phyloP scores from a whole-genome alignment of 2,329 filamentous ascomycete genomes.

The Penicillium digitatum region DNA sequence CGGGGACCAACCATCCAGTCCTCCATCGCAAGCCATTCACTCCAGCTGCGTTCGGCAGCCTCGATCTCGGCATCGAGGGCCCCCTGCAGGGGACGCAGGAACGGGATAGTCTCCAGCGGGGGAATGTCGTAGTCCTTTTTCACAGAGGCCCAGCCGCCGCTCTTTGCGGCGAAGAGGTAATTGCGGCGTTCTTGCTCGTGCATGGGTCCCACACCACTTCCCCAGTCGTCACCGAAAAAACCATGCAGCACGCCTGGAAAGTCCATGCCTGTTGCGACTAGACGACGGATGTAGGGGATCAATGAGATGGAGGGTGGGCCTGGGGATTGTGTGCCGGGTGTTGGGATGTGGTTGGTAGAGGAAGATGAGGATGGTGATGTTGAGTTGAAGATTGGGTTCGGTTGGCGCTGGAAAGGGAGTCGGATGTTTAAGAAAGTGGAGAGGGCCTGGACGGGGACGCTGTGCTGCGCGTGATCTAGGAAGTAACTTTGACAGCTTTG shows the following conservation, averaged over 20 bases:
- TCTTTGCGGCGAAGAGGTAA: slow-evolving; percentile 93
- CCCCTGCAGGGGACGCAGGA: slow-evolving; percentile 75
- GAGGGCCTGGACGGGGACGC: slow-evolving; percentile 75
- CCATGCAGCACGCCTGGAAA: slow-evolving; percentile 80
- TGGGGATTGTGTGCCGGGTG: slow-evolving; percentile 36
- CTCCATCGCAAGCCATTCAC: slow-evolving; percentile 92
- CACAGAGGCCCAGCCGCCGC: slow-evolving; percentile 80
- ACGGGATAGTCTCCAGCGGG: slow-evolving; percentile 78
- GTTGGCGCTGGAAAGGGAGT: slow-evolving; percentile 73
- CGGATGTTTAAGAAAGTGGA: slow-evolving; percentile 89
- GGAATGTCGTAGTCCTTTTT: slow-evolving; percentile 88
- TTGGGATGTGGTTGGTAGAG: slow-evolving; percentile 42
- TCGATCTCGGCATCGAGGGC: slow-evolving; percentile 76
- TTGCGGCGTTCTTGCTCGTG: slow-evolving; percentile 89
- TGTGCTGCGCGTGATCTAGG: slow-evolving; percentile 83
- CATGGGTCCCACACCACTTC: slow-evolving; percentile 70
- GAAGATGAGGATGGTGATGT: slow-evolving; percentile 30
- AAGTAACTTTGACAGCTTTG: slow-evolving; percentile 89
- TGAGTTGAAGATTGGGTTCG: slow-evolving; percentile 47
- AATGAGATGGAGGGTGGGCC: slow-evolving; percentile 58
- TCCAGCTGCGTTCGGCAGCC: slow-evolving; percentile 79
- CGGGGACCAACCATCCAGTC: slow-evolving; percentile 96
- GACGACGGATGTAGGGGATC: slow-evolving; percentile 81
- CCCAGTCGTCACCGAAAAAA: slow-evolving; percentile 96
- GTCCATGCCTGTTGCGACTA: slow-evolving; percentile 90